Evolutionary conservation across 139 green algal genomes (phyloP).

Genomic region (Chlorella sp.): DNA sequence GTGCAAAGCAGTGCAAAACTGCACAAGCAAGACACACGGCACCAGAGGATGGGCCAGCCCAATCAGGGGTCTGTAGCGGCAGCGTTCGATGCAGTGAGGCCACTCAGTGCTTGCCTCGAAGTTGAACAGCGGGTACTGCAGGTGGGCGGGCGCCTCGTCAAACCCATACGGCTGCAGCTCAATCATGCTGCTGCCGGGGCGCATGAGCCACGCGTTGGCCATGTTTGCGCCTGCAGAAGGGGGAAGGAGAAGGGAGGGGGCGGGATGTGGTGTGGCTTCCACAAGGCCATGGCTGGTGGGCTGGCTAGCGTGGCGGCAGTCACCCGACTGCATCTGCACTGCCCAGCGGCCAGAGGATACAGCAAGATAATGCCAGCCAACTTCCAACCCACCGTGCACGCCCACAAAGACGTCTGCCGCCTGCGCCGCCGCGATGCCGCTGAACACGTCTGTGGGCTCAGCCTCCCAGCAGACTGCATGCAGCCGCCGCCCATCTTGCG

Average conservation of each 20-base stretch:
- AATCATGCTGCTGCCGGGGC: conserved; percentile 3
- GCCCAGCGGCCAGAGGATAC: not conserved
- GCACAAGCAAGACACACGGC: too few relatives aligned
- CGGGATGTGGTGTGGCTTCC: too few relatives aligned
- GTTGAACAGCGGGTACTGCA: conserved; percentile 1
- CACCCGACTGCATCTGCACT: too few relatives aligned
- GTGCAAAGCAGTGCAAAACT: too few relatives aligned
- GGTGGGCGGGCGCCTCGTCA: not conserved
- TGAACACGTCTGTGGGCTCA: not conserved
- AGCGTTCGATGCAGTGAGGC: not conserved
- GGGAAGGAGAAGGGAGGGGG: not conserved
- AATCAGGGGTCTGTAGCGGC: too few relatives aligned
- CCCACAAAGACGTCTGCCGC: conserved; percentile 14
- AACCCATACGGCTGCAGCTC: conserved; percentile 19
- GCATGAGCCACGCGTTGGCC: conserved; percentile 26
- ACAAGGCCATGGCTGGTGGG: too few relatives aligned
- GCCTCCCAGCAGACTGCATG: conserved; percentile 7
- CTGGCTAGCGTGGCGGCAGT: too few relatives aligned
- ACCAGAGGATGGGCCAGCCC: too few relatives aligned
- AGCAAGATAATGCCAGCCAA: not conserved
- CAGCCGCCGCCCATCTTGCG: not conserved
- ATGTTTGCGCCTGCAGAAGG: conserved; percentile 5
- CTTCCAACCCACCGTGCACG: not conserved
- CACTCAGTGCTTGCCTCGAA: not conserved
- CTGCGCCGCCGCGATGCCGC: conserved; percentile 18